Base-by-base conservation (phyloP, 2,329 filamentous ascomycete genomes). In the Plenodomus biglobosus region DNA sequence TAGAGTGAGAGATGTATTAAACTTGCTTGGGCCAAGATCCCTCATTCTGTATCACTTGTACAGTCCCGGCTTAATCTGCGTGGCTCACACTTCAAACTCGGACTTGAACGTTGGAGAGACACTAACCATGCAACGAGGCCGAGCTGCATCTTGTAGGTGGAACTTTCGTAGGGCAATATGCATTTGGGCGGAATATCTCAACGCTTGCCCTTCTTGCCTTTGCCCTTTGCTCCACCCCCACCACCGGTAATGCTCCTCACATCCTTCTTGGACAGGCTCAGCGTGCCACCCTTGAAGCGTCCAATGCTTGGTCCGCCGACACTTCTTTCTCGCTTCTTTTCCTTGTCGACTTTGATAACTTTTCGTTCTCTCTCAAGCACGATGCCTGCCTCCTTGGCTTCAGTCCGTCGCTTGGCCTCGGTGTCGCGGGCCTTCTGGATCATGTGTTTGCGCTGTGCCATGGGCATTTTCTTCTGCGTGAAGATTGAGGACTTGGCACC, bases 351-450 rank as follows among this genome's bases (percentile, higher is more conserved):
- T 66, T 70, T 65, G 46, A 69, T 56, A 60, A 62, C 64, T 48
- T 70, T 76, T 46, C 71, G 66, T 48, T 65, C 69, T 52, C 78
- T 79, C 77, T 97, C 94, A 27, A 97, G 76, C 40, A 97, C 85
- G 60, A 97, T 85, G 5, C 92, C 94, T 62, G 92, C 95, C 78
- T 97, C 92, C 65, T 80, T 84, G 1, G 94, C 94, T 70, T 96
- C 90, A 35, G 78, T 79, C 32, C 92, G 78, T 42, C 92, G 77
- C 75, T 81, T 87, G 11, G 80, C 75, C 70, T 96, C 92, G 50
- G 82, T 83, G 21, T 77, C 73, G 1, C 70, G 76, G 18, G 82
- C 82, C 43, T 91, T 90, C 1, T 81, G 80, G 15, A 77, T 76
- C 51, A 97, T 96, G n/a, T 92, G 92, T 73, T 88, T 90, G 50